A percentile compares a stretch with the other conserved stretches of the same genome.
Conservation (phyloP, 2,329 filamentous ascomycete genomes). For the Neurospora sp. region DNA sequence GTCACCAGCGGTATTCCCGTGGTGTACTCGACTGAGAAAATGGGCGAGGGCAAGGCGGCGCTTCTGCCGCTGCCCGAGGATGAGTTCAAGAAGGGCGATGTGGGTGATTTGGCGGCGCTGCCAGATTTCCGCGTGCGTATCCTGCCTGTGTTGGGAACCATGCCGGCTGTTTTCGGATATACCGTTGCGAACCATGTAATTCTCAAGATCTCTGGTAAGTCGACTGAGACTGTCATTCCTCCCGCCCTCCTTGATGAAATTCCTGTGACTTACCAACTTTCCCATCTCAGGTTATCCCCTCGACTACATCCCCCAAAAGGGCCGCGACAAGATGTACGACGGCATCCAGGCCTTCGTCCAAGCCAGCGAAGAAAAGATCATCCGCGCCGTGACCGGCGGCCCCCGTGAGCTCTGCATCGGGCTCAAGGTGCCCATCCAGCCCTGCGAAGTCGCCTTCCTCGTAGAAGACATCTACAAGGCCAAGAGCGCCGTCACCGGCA, state of each 20-base stretch:
- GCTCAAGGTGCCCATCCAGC: constrained; percentile 67
- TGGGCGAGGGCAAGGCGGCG: constrained; percentile 82
- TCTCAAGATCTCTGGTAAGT: constrained; percentile 52
- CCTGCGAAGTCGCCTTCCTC: constrained; percentile 76
- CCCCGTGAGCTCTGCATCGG: constrained; percentile 50
- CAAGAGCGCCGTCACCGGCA: constrained; percentile 71
- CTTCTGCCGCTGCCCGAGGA: constrained; percentile 79
- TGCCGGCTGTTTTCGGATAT: constrained; percentile 94
- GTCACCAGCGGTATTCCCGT: constrained; percentile 80
- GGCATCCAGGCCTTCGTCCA: constrained; percentile 68
- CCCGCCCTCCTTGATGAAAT: neutral
- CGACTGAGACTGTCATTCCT: neutral
- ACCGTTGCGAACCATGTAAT: constrained; percentile 90
- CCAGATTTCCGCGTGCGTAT: constrained; percentile 94
- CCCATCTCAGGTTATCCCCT: constrained; percentile 60
- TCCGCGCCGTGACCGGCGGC: constrained; percentile 39
- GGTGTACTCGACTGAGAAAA: constrained; percentile 86
- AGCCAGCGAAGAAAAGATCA: constrained; percentile 67
- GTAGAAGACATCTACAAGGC: constrained; percentile 83
- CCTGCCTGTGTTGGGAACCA: constrained; percentile 85
- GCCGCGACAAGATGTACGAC: constrained; percentile 86
- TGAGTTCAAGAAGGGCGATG: constrained; percentile 76
- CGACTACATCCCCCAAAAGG: constrained; percentile 73
- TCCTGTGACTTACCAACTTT: neutral
- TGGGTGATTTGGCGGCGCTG: constrained; percentile 78